Evolutionary conservation across 192 early-diverging fungal species (phyloP).

Genomic region (Coemansia guatemalensis): DNA sequence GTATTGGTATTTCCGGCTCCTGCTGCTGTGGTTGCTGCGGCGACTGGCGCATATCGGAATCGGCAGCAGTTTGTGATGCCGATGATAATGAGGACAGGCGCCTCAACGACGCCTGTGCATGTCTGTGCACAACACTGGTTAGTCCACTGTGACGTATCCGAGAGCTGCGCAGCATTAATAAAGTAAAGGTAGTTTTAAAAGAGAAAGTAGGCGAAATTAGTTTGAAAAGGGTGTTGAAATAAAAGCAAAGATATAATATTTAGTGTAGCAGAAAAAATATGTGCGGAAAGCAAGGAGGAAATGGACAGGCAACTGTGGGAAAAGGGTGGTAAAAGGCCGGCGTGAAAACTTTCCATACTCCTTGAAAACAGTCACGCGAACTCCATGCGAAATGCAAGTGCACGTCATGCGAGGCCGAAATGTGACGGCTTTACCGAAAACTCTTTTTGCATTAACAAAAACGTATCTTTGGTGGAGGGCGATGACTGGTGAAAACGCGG

Average conservation of each 20-base stretch:
- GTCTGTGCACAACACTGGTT: background rate
- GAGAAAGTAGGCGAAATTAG: background rate
- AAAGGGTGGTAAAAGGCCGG: background rate
- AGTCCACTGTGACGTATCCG: background rate
- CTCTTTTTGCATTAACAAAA: no score
- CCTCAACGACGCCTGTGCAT: conserved; percentile 5
- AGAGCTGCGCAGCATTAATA: background rate
- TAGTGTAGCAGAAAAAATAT: no score
- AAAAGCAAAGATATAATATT: no score
- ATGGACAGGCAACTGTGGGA: background rate
- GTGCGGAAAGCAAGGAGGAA: background rate
- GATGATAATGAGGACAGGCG: conserved; percentile 7
- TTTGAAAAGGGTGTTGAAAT: background rate
- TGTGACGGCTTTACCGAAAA: no score
- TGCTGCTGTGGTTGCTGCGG: conserved; percentile 2
- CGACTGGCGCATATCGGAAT: background rate
- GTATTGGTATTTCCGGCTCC: background rate
- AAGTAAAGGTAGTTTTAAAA: background rate
- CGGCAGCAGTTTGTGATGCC: background rate
- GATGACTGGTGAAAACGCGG: background rate
- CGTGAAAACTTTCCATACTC: no score
- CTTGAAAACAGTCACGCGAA: no score
- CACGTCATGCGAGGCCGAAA: no score
- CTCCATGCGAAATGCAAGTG: no score
- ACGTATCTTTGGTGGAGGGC: no score